A percentile compares a stretch with the other conserved stretches of the same genome.
Conservation (phyloP, 1,284 basidiomycete genomes). For the Chalciporus sp. region DNA sequence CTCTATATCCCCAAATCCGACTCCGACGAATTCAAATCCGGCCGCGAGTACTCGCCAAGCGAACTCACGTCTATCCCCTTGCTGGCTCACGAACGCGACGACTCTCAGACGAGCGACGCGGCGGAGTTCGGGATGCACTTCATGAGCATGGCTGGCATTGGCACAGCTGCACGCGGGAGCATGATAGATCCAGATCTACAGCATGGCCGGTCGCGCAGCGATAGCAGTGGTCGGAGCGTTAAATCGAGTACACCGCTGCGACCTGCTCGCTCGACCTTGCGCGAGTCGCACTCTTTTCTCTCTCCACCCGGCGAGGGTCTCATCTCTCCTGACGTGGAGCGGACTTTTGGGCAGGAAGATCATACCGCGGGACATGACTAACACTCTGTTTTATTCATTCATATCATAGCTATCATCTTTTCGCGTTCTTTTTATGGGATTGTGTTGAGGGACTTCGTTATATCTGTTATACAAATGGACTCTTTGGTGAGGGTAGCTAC, state of each 20-base stretch:
- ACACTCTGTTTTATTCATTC: neutral
- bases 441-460: neutral
- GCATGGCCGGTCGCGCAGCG: slow-evolving; percentile 8
- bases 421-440: neutral
- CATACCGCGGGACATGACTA: neutral
- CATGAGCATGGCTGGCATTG: slow-evolving; percentile 46
- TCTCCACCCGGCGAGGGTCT: neutral
- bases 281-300: slow-evolving; percentile 5
- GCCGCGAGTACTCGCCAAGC: slow-evolving; percentile 29
- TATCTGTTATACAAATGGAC: slow-evolving; percentile 5
- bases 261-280: slow-evolving; percentile 3
- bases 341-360: slow-evolving; percentile 3
- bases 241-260: slow-evolving; percentile 12
- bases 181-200: slow-evolving; percentile 20
- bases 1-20: slow-evolving; percentile 12
- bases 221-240: slow-evolving; percentile 8
- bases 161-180: slow-evolving; percentile 39
- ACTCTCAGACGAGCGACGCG: slow-evolving; percentile 21
- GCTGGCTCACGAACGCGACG: slow-evolving; percentile 31
- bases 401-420: neutral
- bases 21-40: neutral
- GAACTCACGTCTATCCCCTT: slow-evolving; percentile 36
- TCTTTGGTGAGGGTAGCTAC: neutral
- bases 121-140: slow-evolving; percentile 30
- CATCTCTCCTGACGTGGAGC: neutral